Conservation (phyloP, 805 yeast genomes). For the Ogataea nitratoaversa region DNA sequence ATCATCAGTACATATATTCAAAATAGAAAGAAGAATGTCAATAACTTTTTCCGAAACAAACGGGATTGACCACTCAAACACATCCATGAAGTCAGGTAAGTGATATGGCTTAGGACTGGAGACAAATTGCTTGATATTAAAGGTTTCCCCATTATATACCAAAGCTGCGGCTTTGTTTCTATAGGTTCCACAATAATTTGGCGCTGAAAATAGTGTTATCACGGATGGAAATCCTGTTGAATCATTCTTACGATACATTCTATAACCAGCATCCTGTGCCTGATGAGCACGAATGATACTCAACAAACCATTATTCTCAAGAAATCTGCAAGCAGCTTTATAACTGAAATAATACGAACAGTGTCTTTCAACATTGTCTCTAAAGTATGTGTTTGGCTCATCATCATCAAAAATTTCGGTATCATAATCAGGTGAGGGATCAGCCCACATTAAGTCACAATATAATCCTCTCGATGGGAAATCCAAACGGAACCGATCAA, state of each 20-base stretch:
- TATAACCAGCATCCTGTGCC: constrained; percentile 93
- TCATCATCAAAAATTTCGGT: constrained; percentile 28
- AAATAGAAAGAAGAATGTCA: constrained; percentile 83
- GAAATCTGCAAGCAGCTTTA: constrained; percentile 71
- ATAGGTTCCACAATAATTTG: constrained; percentile 87
- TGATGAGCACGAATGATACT: constrained; percentile 92
- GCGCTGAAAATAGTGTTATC: constrained; percentile 90
- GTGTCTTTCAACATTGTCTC: constrained; percentile 74
- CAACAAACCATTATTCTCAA: constrained; percentile 70
- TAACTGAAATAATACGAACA: constrained; percentile 88
- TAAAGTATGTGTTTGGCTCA: constrained; percentile 40
- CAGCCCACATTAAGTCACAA: constrained; percentile 96
- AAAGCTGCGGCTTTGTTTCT: constrained; percentile 92
- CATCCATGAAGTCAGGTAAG: constrained; percentile 96
- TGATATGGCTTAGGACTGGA: constrained; percentile 90
- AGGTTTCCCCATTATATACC: constrained; percentile 84
- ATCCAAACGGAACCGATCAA: constrained; percentile 74
- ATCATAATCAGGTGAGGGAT: constrained; percentile 87
- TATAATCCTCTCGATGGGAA: constrained; percentile 90
- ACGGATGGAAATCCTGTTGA: constrained; percentile 85
- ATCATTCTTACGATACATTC: constrained; percentile 83
- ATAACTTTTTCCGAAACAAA: constrained; percentile 95
- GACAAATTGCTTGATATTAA: constrained; percentile 93
- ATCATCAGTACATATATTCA: constrained; percentile 91
- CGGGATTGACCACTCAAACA: constrained; percentile 94